Base-by-base conservation (phyloP, 1,284 basidiomycete genomes). In the Lentinus polychrous region DNA sequence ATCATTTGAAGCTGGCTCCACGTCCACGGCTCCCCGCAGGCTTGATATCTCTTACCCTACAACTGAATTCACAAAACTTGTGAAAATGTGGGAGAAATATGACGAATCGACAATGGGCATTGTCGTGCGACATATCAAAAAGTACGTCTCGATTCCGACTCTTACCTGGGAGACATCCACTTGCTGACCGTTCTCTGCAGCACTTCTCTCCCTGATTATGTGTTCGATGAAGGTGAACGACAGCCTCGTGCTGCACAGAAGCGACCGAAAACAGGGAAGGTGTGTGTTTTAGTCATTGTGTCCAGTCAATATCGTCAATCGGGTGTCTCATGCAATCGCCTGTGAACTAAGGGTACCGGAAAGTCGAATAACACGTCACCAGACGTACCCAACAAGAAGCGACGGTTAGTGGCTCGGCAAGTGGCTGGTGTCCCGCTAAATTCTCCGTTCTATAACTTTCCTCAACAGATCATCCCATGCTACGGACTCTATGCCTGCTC, bases 31-130 rank as follows among this genome's bases (percentile, higher is more conserved):
- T 32, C 79, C 83, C 45, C 79, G 93, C 55, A 86, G 82, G 62
- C 74, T 99, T 52, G 96, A 99, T 66, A 94, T 99, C 51, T 96
- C 93, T 51, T 98, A 94, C 69, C 94, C 96, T 2, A 97, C 93
- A 4, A 89, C 86, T 35, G 91, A 97, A 61, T 99, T 99, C 65
- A 92, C 87, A n/a, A 90, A 94, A 60, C 78, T 91, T 49, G 93
- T 95, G 60, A 96, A 95, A 66, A 73, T 83, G 69, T 99, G 96
- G 94, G 95, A 98, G 60, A 89, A 90, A 66, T 99, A 88, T 60
- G 91, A 97, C 53, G 90, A 94, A 60, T 73, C 82, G 15, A 84
- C 82, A 43, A 99, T 99, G 95, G 92, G 93, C 20, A 91, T 99
- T 53, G 79, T 92, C 42, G 87, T 99, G 17, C 83, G 93, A 46